A percentile compares a stretch with the other conserved stretches of the same genome.
Evolutionary conservation across 371 early-diverging fungal genomes (phyloP).

Genomic region (Zychaea mexicana): DNA sequence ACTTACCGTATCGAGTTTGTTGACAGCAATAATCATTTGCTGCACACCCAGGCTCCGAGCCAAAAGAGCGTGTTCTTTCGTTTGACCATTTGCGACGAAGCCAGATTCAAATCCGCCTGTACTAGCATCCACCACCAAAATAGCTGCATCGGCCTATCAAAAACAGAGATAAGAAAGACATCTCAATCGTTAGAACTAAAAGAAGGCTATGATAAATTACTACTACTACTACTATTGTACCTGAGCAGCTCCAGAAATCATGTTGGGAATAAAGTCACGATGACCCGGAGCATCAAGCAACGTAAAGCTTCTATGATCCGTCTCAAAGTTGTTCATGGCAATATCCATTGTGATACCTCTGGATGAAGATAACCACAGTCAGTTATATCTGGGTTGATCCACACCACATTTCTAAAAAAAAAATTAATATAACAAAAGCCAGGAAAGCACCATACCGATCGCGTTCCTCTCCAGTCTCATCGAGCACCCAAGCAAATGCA

Average conservation of each 20-base stretch:
- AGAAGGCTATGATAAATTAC: not conserved
- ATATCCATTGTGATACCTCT: slow-evolving; percentile 98
- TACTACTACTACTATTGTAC: slow-evolving; percentile 6
- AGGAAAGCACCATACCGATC: slow-evolving; percentile 46
- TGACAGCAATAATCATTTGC: slow-evolving; percentile 89
- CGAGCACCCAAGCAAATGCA: slow-evolving; percentile 96
- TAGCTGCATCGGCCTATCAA: slow-evolving; percentile 85
- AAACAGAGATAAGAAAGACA: not conserved
- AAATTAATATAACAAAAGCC: no score
- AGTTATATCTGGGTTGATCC: no score
- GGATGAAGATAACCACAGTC: not conserved
- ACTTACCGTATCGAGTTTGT: slow-evolving; percentile 85
- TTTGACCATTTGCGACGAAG: slow-evolving; percentile 96
- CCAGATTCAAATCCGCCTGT: slow-evolving; percentile 98
- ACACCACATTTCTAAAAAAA: no score
- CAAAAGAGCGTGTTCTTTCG: slow-evolving; percentile 94
- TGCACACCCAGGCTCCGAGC: slow-evolving; percentile 87
- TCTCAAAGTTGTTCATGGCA: slow-evolving; percentile 90
- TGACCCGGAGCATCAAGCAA: slow-evolving; percentile 99
- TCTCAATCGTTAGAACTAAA: no score
- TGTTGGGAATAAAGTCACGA: slow-evolving; percentile 98
- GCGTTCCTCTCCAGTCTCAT: slow-evolving; percentile 93
- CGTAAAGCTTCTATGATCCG: slow-evolving; percentile 78
- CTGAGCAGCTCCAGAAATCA: slow-evolving; percentile 98
- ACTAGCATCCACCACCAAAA: slow-evolving; percentile 93